Percentiles rank a stretch among this genome's conserved stretches.
phyloP scores from a whole-genome alignment of 2,329 filamentous ascomycete species.

The Dactylellina haptotyla region DNA sequence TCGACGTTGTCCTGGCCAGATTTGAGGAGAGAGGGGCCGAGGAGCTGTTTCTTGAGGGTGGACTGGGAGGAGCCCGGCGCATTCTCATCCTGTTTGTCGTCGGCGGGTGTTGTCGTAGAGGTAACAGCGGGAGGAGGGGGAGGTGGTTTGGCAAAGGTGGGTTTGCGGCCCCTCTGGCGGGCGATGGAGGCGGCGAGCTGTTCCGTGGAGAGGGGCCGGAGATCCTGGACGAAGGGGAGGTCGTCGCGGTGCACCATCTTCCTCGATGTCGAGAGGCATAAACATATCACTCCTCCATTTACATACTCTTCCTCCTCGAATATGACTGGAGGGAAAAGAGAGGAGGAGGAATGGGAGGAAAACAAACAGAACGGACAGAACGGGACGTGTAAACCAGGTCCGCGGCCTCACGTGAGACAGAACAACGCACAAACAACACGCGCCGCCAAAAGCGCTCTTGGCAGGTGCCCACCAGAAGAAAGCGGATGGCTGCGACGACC shows the following conservation, averaged over 20 bases:
- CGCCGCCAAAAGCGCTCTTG: no score
- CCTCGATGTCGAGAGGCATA: slow-evolving; percentile 20
- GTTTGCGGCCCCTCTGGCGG: slow-evolving; percentile 34
- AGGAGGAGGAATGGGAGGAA: not conserved
- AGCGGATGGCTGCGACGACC: not conserved
- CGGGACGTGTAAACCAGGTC: slow-evolving; percentile 22
- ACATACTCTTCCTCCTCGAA: no score
- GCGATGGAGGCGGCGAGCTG: slow-evolving; percentile 12
- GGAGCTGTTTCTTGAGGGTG: slow-evolving; percentile 63
- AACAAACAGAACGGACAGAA: not conserved
- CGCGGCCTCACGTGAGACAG: slow-evolving; percentile 30
- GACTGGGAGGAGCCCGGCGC: slow-evolving; percentile 27
- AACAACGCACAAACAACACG: no score
- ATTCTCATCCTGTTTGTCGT: slow-evolving; percentile 7
- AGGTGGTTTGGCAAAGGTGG: slow-evolving; percentile 24
- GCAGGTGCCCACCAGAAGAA: no score
- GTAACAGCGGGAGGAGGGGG: slow-evolving; percentile 4
- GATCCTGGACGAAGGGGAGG: slow-evolving; percentile 1
- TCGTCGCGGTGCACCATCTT: slow-evolving; percentile 10
- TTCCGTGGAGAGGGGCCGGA: not conserved
- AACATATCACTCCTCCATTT: no score
- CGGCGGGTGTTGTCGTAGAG: not conserved
- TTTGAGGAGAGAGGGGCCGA: slow-evolving; percentile 92
- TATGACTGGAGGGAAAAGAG: not conserved
- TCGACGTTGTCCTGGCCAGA: slow-evolving; percentile 94